Evolutionary conservation across 768 basidiomycete genomes (phyloP).

Genomic region (Porpolomopsis calyptriformis): DNA sequence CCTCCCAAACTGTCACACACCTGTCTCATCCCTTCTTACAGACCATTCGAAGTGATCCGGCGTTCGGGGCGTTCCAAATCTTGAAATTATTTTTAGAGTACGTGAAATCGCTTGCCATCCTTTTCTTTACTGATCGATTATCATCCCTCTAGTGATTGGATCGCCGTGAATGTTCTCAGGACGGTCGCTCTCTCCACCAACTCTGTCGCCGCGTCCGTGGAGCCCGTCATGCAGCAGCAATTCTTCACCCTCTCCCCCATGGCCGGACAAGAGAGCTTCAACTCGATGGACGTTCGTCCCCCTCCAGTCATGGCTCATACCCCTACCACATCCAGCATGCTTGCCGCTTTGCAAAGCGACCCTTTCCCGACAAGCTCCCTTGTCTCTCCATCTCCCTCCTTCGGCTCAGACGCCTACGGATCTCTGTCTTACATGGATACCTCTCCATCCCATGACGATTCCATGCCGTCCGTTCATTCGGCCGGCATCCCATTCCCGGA

Average conservation of each 20-base stretch:
- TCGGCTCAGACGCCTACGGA: conserved; percentile 59
- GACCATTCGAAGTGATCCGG: conserved; percentile 88
- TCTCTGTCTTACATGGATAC: conserved; percentile 72
- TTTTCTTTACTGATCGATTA: conserved; percentile 10
- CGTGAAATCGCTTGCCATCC: conserved; percentile 20
- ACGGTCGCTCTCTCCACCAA: conserved; percentile 83
- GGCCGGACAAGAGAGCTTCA: conserved; percentile 76
- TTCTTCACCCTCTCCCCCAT: conserved; percentile 84
- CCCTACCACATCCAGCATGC: conserved; percentile 84
- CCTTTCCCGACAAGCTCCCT: conserved; percentile 55
- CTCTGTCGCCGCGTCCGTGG: conserved; percentile 85
- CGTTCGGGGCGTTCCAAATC: conserved; percentile 89
- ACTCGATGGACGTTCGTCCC: conserved; percentile 51
- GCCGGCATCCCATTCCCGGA: conserved; percentile 62
- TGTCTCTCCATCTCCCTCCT: conserved; percentile 51
- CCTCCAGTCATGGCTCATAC: conserved; percentile 63
- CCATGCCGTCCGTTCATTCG: conserved; percentile 46
- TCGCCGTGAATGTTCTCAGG: conserved; percentile 78
- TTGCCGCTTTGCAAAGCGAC: conserved; percentile 76
- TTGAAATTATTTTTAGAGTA: conserved; percentile 85
- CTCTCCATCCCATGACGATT: conserved; percentile 51
- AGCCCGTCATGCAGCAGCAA: conserved; percentile 85
- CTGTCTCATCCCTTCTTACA: conserved; percentile 19
- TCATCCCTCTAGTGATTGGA: conserved; percentile 63
- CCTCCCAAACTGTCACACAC: conserved; percentile 4